phyloP scores from a whole-genome alignment of 1,284 basidiomycete species.

The Wallemia ichthyophaga region DNA sequence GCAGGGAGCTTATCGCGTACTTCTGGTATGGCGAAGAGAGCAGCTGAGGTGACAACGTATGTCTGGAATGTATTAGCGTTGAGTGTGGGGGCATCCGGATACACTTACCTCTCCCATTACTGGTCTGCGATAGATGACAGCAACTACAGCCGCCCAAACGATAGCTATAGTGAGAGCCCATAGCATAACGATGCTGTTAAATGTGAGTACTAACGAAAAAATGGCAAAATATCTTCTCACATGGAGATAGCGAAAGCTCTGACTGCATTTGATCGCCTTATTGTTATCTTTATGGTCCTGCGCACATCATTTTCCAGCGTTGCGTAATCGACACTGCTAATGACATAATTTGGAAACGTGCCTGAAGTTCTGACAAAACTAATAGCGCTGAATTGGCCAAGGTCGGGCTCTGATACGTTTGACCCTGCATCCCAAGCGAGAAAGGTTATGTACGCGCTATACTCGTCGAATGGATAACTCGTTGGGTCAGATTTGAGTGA shows the following conservation, averaged over 20 bases:
- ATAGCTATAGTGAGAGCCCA: not conserved
- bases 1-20: not conserved
- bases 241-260: not conserved
- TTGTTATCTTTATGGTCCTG: not conserved
- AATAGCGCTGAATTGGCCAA: not conserved
- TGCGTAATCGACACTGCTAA: not conserved
- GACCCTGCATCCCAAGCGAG: not conserved
- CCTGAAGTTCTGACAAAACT: not conserved
- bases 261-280: not conserved
- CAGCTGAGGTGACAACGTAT: not conserved
- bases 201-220: too few species aligned
- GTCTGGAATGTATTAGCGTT: not conserved
- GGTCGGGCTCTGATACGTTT: not conserved
- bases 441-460: not conserved
- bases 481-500: not conserved
- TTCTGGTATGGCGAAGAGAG: not conserved
- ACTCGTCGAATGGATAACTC: not conserved
- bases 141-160: not conserved
- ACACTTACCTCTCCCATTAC: not conserved
- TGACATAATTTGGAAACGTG: not conserved
- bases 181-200: not conserved
- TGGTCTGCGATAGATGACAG: not conserved
- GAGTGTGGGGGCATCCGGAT: too few species aligned
- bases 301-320: not conserved
- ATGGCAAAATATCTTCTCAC: too few species aligned